These are phyloP conservation scores for Globisporangium cylindrosporum DNA, from an alignment of 352 stramenopile genomes.

Conservation along the genomic window DNA sequence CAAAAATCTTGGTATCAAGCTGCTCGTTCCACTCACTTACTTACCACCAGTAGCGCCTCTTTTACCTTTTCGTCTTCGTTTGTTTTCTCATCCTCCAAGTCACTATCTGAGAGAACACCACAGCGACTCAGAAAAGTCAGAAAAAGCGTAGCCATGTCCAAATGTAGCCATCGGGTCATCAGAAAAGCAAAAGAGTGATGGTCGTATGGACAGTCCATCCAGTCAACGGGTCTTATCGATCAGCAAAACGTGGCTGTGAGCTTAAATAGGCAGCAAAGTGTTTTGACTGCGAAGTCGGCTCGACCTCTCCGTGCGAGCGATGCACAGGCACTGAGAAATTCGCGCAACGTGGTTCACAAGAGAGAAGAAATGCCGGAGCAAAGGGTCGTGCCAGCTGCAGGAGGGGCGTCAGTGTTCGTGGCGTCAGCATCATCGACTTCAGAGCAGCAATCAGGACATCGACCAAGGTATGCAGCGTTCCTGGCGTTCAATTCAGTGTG, in stretches of 20 bases:
- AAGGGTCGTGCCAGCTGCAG: background rate
- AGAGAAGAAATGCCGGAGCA: background rate
- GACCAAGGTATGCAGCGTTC: background rate
- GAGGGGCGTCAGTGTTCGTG: background rate
- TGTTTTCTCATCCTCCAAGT: constrained; percentile 5
- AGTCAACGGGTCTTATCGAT: background rate
- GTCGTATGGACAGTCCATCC: background rate
- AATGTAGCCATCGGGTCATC: background rate
- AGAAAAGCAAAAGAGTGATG: background rate
- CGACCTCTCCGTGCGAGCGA: background rate
- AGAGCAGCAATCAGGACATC: background rate
- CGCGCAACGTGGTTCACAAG: background rate
- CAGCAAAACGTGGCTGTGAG: background rate
- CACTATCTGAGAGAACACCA: background rate
- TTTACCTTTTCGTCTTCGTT: background rate
- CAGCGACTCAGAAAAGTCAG: constrained; percentile 5
- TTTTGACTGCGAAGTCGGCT: background rate
- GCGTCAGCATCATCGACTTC: background rate
- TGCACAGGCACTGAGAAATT: background rate
- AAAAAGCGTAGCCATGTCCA: constrained; percentile 5
- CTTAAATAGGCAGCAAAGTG: background rate
- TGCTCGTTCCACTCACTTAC: too few relatives aligned
- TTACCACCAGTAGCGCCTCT: too few relatives aligned
- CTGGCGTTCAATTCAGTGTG: constrained; percentile 3
- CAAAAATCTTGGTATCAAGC: too few relatives aligned